Percentiles rank a stretch among this genome's conserved stretches.
Evolutionary conservation across 768 basidiomycete species (phyloP).

Genomic region (Ramaria sp.): DNA sequence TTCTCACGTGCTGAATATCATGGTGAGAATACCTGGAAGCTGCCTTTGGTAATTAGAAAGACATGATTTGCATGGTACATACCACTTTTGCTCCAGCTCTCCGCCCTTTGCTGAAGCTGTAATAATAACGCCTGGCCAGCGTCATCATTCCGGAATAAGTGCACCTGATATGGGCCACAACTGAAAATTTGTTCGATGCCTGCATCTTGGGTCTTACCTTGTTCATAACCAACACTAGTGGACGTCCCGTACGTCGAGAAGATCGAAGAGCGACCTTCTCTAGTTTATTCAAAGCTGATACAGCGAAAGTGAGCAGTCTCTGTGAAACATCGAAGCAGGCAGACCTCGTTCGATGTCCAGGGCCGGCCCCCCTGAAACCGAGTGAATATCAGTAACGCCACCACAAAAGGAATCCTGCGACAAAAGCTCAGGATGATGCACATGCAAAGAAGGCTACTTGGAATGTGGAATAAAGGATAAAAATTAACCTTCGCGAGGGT

Average conservation of each 20-base stretch:
- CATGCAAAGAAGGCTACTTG: background rate
- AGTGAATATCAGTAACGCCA: conserved; percentile 3
- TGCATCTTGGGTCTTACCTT: conserved; percentile 26
- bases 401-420: too few species aligned
- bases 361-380: conserved; percentile 55
- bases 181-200: background rate
- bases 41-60: conserved; percentile 8
- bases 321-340: conserved; percentile 9
- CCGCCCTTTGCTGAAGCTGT: conserved; percentile 78
- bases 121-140: conserved; percentile 70
- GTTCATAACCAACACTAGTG: conserved; percentile 73
- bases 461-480: conserved; percentile 11
- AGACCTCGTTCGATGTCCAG: conserved; percentile 74
- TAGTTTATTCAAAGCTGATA: conserved; percentile 63
- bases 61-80: conserved; percentile 16
- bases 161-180: conserved; percentile 20
- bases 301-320: background rate
- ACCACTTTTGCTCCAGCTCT: conserved; percentile 78
- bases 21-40: conserved; percentile 52
- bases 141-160: conserved; percentile 66
- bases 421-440: too few species aligned
- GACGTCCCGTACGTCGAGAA: conserved; percentile 44
- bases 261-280: conserved; percentile 74
- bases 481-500: conserved; percentile 62
- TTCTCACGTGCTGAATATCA: conserved; percentile 66